Base-by-base conservation (phyloP, 495 filamentous ascomycete species). In the Chaetomium cochliodes region DNA sequence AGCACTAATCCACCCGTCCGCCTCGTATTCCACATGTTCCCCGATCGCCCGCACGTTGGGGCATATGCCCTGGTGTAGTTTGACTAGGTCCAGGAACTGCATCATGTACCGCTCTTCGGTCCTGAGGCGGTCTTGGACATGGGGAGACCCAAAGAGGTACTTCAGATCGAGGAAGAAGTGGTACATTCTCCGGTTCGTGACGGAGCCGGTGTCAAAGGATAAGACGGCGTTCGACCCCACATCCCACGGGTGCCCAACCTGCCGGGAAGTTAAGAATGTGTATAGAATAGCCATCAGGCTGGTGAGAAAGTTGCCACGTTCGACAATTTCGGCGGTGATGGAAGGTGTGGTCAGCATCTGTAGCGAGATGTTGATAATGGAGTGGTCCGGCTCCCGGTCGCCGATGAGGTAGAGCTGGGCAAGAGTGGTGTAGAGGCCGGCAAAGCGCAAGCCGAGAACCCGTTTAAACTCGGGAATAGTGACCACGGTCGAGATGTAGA, bases 21-120 rank as follows among this genome's bases (percentile, higher is more conserved):
- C 94, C 75, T 99, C 94, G 70, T 97, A 99, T 72, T 98, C 96
- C 8, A 99, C 90, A 71, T 99, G 94, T 66, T 99, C 94, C 23
- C 90, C 91, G 37, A 96, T 87, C 1, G 93, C 93, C 63, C 94
- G 85, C 6, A 92, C 78, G 68, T 98, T 99, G 16, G 94, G 96
- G 69, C 93, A 97, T 47, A 98, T 96, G 0, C 94, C 94, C 76
- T 99, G 94, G 57, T 96, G 92, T 39, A 99, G 82, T 69, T 96
- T 96, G 65, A 96, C 92, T 4, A 99, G 80, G 70, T 99, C 96
- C 26, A 99, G 81, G 77, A 98, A 98, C 70, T 99, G 94, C 67
- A 92, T 81, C 58, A 96, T 81, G 71, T 98, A 98, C 64, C 91
- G 86, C 54, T 90, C 86, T 72, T 98, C 92, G 0, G 81, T 86